Percentiles rank a stretch among this genome's conserved stretches.
Evolutionary conservation across 495 filamentous ascomycete genomes (phyloP).

Genomic region (Penicilliopsis zonata): DNA sequence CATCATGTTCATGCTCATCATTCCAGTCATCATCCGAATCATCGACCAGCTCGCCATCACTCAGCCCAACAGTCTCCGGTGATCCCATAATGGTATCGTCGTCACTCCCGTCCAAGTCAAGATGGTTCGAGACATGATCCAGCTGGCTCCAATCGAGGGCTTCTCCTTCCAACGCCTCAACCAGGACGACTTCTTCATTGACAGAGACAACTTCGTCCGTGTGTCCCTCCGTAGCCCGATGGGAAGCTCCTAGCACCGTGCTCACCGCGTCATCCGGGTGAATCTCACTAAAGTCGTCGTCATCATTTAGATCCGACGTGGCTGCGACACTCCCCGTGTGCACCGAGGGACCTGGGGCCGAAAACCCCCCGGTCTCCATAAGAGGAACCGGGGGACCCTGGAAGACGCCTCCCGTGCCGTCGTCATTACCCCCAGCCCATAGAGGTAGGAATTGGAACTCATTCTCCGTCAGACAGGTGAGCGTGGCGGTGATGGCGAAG

Average conservation of each 20-base stretch:
- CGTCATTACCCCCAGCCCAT: constrained; percentile 45
- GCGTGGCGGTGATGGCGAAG: constrained; percentile 21
- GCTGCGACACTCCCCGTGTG: constrained; percentile 23
- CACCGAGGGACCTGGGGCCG: constrained; percentile 27
- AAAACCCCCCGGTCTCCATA: constrained; percentile 27
- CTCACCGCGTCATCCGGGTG: constrained; percentile 16
- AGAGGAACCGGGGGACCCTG: constrained; percentile 24
- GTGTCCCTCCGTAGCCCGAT: constrained; percentile 18
- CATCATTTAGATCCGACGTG: constrained; percentile 5
- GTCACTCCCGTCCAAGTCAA: too few species aligned
- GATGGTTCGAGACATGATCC: too few species aligned
- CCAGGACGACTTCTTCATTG: too few species aligned
- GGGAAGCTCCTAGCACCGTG: constrained; percentile 22
- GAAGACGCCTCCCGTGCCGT: constrained; percentile 42
- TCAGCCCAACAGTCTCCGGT: too few species aligned
- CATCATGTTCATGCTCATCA: too few species aligned
- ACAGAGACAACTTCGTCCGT: too few species aligned
- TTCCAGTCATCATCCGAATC: too few species aligned
- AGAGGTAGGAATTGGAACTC: constrained; percentile 42
- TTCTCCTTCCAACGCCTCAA: too few species aligned
- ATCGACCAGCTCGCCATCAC: too few species aligned
- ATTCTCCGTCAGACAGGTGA: constrained; percentile 34
- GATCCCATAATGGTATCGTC: too few species aligned
- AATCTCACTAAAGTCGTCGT: constrained; percentile 13
- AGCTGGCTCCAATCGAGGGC: too few species aligned